Conservation (phyloP, 345 rosid species). For the Angophora floribunda region DNA sequence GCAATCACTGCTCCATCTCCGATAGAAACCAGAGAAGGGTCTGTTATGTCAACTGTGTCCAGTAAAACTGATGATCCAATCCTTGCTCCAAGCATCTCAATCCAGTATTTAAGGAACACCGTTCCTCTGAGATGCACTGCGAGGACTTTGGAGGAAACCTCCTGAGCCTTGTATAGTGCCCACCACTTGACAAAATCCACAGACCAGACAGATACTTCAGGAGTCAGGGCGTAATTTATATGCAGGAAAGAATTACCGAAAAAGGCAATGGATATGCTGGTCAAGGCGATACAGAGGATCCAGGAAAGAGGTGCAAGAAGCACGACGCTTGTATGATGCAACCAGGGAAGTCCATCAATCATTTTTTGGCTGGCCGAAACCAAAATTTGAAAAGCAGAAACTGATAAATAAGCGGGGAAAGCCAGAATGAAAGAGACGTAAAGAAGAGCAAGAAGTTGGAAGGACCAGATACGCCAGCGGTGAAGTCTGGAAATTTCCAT, state of each 20-base stretch:
- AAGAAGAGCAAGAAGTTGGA: conserved; percentile 40
- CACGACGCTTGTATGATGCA: conserved; percentile 12
- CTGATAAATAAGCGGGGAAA: conserved; percentile 43
- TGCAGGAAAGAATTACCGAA: conserved; percentile 51
- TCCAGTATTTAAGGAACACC: conserved; percentile 53
- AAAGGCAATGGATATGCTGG: conserved; percentile 28
- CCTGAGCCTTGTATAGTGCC: conserved; percentile 62
- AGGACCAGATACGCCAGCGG: conserved; percentile 21
- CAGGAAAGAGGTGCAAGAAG: conserved; percentile 53
- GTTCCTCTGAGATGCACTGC: conserved; percentile 61
- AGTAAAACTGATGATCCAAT: conserved; percentile 53
- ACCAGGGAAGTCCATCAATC: conserved; percentile 7
- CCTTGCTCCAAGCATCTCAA: conserved; percentile 56
- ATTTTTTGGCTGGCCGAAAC: conserved; percentile 6
- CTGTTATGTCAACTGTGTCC: conserved; percentile 51
- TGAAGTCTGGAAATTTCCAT: conserved; percentile 26
- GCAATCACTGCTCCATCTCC: conserved; percentile 56
- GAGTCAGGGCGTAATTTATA: conserved; percentile 39
- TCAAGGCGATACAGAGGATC: conserved; percentile 41
- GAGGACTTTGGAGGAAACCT: conserved; percentile 43
- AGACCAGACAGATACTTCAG: conserved; percentile 48
- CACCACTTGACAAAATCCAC: conserved; percentile 57
- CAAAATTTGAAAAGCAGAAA: conserved; percentile 27
- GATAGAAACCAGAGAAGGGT: conserved; percentile 49
- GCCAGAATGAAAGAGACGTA: conserved; percentile 27